A percentile compares a stretch with the other conserved stretches of the same genome.
These are phyloP conservation scores for Gastrolobium bilobum DNA, from an alignment of 306 rosid species.

Conservation along the genomic window DNA sequence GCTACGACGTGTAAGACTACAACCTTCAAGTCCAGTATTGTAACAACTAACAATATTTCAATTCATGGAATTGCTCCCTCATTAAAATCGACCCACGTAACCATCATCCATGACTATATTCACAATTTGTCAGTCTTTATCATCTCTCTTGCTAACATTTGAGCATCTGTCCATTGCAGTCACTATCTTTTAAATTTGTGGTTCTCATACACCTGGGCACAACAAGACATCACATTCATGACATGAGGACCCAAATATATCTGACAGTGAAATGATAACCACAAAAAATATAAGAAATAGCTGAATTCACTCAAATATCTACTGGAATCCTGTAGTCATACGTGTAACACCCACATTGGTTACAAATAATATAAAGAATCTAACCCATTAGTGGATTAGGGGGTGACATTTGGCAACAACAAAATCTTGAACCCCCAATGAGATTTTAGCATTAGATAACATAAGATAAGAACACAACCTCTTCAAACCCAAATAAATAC, in stretches of 20 bases:
- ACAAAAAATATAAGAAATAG: background rate
- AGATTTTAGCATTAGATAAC: slow-evolving; percentile 37
- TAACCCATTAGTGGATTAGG: slow-evolving; percentile 40
- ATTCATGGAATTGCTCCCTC: background rate
- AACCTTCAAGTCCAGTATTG: background rate
- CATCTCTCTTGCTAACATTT: background rate
- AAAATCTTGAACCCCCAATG: slow-evolving; percentile 47
- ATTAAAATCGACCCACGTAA: slow-evolving; percentile 40
- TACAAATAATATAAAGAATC: background rate
- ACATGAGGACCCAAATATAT: slow-evolving; percentile 41
- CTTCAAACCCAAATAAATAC: slow-evolving; percentile 37
- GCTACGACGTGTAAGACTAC: background rate
- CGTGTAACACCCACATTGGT: slow-evolving; percentile 46
- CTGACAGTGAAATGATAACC: slow-evolving; percentile 36
- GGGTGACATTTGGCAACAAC: slow-evolving; percentile 36
- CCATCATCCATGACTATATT: slow-evolving; percentile 28
- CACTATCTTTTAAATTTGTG: slow-evolving; percentile 39
- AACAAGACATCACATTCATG: background rate
- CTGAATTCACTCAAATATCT: slow-evolving; percentile 18
- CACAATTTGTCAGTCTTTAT: slow-evolving; percentile 2
- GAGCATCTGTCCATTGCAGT: background rate
- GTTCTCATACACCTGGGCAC: slow-evolving; percentile 11
- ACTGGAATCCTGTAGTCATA: slow-evolving; percentile 26
- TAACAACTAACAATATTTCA: background rate
- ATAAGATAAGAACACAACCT: slow-evolving; percentile 42